Percentiles rank a stretch among this genome's conserved stretches.
These are phyloP conservation scores for Monosporascus sp. DNA, from an alignment of 2,329 filamentous ascomycete species.

Conservation along the genomic window DNA sequence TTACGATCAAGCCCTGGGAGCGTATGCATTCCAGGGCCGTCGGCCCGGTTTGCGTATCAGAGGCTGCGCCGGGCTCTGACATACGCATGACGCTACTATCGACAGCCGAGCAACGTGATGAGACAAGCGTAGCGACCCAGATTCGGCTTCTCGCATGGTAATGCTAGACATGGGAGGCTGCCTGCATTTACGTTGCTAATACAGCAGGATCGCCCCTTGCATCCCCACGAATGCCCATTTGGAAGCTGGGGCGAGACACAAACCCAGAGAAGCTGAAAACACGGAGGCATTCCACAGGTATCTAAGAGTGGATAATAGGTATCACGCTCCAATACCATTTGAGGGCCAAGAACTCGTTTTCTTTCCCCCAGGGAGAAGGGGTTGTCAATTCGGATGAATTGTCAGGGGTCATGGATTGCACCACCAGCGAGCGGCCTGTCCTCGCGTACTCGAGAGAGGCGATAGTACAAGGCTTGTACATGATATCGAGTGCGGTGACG, in stretches of 20 bases:
- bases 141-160: neutral
- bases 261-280: neutral
- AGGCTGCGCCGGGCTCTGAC: neutral
- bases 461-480: too few species aligned
- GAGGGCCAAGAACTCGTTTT: too few species aligned
- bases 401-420: too few species aligned
- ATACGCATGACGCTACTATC: neutral
- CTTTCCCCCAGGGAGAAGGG: too few species aligned
- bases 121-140: neutral
- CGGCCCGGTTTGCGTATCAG: neutral
- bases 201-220: neutral
- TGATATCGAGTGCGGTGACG: constrained; percentile 10
- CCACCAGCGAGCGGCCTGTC: neutral
- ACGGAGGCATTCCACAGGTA: too few species aligned
- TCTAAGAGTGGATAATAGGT: neutral
- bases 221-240: neutral
- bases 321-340: too few species aligned
- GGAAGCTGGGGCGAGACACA: neutral
- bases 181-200: neutral
- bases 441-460: neutral
- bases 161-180: neutral
- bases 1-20: too few species aligned
- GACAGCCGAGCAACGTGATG: neutral
- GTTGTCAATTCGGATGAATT: too few species aligned
- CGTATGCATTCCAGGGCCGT: too few species aligned